Percentiles rank a stretch among this genome's conserved stretches.
These are phyloP conservation scores for Trypanosoma boissoni DNA, from an alignment of 208 protist species.

Conservation along the genomic window DNA sequence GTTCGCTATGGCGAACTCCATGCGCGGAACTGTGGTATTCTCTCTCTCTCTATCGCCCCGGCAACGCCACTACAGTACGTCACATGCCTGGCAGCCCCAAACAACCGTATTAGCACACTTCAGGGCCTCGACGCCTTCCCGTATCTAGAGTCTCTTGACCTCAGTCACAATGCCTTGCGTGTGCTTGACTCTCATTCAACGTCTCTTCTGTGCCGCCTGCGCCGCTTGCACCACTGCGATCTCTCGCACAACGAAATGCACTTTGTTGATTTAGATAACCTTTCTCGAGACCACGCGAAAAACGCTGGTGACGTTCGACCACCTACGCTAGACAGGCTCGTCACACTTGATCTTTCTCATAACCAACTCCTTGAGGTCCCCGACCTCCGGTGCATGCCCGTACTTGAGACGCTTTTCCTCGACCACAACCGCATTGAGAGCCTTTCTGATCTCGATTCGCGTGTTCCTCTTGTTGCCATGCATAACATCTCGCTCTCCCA, in stretches of 20 bases:
- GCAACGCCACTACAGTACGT: constrained; percentile 36
- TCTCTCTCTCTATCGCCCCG: constrained; percentile 27
- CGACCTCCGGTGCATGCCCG: constrained; percentile 63
- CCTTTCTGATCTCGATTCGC: constrained; percentile 48
- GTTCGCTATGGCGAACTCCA: constrained; percentile 4
- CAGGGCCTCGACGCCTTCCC: constrained; percentile 60
- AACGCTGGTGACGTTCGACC: not conserved
- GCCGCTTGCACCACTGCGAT: constrained; percentile 42
- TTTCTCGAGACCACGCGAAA: not conserved
- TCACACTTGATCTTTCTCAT: constrained; percentile 61
- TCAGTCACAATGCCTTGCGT: constrained; percentile 66
- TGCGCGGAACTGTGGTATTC: constrained; percentile 25
- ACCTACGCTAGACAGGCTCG: constrained; percentile 24
- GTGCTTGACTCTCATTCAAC: constrained; percentile 58
- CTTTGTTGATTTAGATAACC: constrained; percentile 43
- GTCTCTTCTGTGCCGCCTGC: constrained; percentile 46
- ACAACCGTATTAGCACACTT: constrained; percentile 62
- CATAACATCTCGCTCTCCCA: constrained; percentile 41
- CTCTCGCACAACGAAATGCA: constrained; percentile 69
- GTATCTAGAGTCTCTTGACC: constrained; percentile 68
- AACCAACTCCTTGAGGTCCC: constrained; percentile 80
- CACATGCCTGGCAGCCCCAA: constrained; percentile 54
- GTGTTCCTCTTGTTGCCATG: constrained; percentile 58
- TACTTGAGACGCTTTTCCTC: constrained; percentile 59
- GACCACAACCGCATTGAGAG: constrained; percentile 72